Evolutionary conservation across 176 grass and related monocot genomes (phyloP).

Genomic region (Triticum monococcum): DNA sequence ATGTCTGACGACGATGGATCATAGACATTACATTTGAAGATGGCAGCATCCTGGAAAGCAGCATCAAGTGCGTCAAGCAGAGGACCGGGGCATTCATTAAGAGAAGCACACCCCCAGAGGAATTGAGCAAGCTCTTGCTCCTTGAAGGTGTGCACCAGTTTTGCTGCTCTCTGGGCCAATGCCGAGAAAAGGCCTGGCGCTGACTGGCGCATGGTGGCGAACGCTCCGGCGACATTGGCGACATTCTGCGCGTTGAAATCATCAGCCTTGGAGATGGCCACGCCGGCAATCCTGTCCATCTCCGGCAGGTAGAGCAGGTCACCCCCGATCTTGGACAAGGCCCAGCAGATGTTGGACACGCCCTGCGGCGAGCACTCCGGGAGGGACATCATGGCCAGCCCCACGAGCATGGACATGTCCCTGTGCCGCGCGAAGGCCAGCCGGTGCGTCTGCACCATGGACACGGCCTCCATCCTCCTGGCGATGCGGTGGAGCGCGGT

Average conservation of each 20-base stretch:
- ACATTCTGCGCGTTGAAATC: conserved; percentile 90
- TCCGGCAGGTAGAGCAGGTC: conserved; percentile 76
- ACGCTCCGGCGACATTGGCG: conserved; percentile 77
- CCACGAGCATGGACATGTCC: conserved; percentile 93
- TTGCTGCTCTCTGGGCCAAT: conserved; percentile 50
- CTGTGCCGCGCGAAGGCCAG: conserved; percentile 73
- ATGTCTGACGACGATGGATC: not conserved
- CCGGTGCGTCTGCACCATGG: conserved; percentile 61
- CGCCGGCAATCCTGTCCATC: conserved; percentile 83
- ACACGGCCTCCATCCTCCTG: conserved; percentile 89
- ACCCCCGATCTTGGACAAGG: conserved; percentile 86
- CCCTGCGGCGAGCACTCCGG: conserved; percentile 79
- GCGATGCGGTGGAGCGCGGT: conserved; percentile 94
- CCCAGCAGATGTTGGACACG: conserved; percentile 90
- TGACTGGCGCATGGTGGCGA: conserved; percentile 85
- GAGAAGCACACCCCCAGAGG: conserved; percentile 85
- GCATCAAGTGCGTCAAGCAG: conserved; percentile 67
- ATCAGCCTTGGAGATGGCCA: conserved; percentile 62
- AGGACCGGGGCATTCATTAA: conserved; percentile 49
- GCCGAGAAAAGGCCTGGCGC: conserved; percentile 58
- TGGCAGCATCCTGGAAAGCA: conserved; percentile 40
- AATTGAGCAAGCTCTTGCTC: conserved; percentile 85
- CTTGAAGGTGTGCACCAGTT: conserved; percentile 60
- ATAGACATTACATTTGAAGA: conserved; percentile 10
- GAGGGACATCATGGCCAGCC: conserved; percentile 76